phyloP scores from a whole-genome alignment of 129 eudicot genomes.

The Saposhnikovia divaricata region DNA sequence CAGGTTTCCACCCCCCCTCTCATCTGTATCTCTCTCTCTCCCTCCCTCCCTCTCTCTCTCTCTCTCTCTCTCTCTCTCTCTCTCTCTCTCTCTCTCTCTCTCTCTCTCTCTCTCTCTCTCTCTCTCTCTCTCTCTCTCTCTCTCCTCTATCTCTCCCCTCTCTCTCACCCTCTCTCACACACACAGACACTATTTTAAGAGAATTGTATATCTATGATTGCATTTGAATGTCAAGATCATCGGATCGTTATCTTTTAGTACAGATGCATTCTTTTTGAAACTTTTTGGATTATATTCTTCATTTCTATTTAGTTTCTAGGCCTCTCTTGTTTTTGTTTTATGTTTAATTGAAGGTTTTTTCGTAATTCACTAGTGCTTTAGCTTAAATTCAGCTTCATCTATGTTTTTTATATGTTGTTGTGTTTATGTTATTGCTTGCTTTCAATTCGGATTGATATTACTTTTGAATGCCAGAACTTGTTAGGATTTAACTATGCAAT shows the following conservation, averaged over 20 bases:
- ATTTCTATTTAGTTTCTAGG: not conserved
- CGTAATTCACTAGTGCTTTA: not conserved
- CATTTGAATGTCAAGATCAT: not conserved
- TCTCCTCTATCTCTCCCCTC: not conserved
- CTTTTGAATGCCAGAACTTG: not conserved
- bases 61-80: not conserved
- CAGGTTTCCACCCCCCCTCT: not conserved
- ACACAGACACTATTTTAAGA: not conserved
- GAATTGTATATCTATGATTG: not conserved
- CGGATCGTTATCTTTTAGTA: not conserved
- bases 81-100: not conserved
- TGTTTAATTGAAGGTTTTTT: not conserved
- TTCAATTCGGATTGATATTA: not conserved
- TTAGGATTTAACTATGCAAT: not conserved
- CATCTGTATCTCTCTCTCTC: no score
- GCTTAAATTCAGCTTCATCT: not conserved
- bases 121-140: not conserved
- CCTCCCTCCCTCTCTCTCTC: not conserved
- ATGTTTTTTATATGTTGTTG: not conserved
- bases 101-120: not conserved
- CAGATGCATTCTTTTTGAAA: not conserved
- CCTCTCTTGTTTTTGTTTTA: not conserved
- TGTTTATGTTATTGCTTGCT: not conserved
- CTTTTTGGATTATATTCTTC: not conserved
- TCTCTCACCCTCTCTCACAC: not conserved